phyloP scores from a whole-genome alignment of 2,329 filamentous ascomycete genomes.

The Stagonosporopsis vannaccii region DNA sequence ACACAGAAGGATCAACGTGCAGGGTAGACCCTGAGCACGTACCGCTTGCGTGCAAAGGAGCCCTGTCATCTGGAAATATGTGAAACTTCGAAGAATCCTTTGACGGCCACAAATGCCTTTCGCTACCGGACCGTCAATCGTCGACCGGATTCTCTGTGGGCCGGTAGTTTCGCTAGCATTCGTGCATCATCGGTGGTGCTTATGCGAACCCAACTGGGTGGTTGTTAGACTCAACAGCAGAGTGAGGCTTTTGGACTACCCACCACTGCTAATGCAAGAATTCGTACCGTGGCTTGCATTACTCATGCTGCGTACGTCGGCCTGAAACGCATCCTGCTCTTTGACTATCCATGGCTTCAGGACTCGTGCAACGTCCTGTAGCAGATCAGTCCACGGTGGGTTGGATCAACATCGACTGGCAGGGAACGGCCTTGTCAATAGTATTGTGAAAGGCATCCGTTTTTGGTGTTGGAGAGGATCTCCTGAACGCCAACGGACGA shows the following conservation, averaged over 20 bases:
- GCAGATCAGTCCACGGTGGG: slow-evolving; percentile 8
- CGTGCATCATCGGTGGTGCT: slow-evolving; percentile 1
- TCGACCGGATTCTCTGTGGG: slow-evolving; percentile 10
- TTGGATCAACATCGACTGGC: slow-evolving; percentile 3
- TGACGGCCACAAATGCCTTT: neutral
- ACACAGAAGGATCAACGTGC: slow-evolving; percentile 1
- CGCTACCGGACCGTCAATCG: neutral
- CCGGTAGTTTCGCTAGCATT: slow-evolving; percentile 8
- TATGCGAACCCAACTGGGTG: neutral
- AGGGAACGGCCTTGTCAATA: slow-evolving; percentile 3
- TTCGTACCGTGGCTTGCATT: slow-evolving; percentile 10
- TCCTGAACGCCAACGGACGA: slow-evolving; percentile 8
- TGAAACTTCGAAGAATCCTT: slow-evolving; percentile 2
- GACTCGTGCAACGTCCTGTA: slow-evolving; percentile 5
- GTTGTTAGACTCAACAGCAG: neutral
- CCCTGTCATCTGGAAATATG: slow-evolving; percentile 6
- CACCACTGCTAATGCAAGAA: neutral
- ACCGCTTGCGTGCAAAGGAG: neutral
- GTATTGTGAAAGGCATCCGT: neutral
- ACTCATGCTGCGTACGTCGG: neutral
- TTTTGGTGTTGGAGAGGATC: neutral
- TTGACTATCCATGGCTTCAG: neutral
- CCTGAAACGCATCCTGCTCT: neutral
- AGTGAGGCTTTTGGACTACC: slow-evolving; percentile 5
- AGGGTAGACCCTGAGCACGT: neutral